A percentile compares a stretch with the other conserved stretches of the same genome.
phyloP scores from a whole-genome alignment of 2,329 filamentous ascomycete genomes.

The Sarocladium kiliense region DNA sequence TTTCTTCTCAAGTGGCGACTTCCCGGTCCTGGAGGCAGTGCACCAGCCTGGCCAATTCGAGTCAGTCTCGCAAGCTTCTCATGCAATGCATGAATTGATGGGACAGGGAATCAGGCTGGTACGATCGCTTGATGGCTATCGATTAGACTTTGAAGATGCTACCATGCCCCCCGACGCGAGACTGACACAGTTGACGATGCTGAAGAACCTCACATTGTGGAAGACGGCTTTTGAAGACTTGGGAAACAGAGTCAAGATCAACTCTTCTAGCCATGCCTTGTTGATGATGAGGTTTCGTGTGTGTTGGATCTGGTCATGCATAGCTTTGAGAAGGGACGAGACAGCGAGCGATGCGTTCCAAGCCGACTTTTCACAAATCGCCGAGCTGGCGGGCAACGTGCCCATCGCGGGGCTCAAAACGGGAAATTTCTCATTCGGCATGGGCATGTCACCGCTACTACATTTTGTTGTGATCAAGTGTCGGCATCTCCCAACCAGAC shows the following conservation, averaged over 20 bases:
- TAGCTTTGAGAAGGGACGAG: slow-evolving; percentile 24
- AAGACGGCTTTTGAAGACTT: slow-evolving; percentile 19
- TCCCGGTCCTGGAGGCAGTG: slow-evolving; percentile 16
- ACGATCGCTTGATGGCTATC: slow-evolving; percentile 21
- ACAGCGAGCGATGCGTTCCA: slow-evolving; percentile 27
- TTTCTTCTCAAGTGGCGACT: slow-evolving; percentile 25
- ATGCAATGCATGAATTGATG: slow-evolving; percentile 22
- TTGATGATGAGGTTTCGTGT: slow-evolving; percentile 27
- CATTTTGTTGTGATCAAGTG: slow-evolving; percentile 34
- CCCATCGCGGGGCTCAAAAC: too few species aligned
- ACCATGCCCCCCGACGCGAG: slow-evolving; percentile 13
- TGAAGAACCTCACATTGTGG: slow-evolving; percentile 25
- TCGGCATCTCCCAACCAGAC: slow-evolving; percentile 28
- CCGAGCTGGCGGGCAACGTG: slow-evolving; percentile 17
- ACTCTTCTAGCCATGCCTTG: slow-evolving; percentile 10
- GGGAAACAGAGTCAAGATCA: background rate
- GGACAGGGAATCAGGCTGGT: slow-evolving; percentile 24
- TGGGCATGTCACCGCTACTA: slow-evolving; percentile 32
- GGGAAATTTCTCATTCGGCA: slow-evolving; percentile 34
- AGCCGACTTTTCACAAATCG: slow-evolving; percentile 24
- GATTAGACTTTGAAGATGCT: slow-evolving; percentile 15
- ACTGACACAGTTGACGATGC: slow-evolving; percentile 16
- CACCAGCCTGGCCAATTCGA: background rate
- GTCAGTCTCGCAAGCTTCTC: slow-evolving; percentile 17
- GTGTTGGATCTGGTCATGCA: slow-evolving; percentile 26